Evolutionary conservation across 1,139 yeast species (phyloP).

Genomic region (Spencermartinsiella ligniputridi): DNA sequence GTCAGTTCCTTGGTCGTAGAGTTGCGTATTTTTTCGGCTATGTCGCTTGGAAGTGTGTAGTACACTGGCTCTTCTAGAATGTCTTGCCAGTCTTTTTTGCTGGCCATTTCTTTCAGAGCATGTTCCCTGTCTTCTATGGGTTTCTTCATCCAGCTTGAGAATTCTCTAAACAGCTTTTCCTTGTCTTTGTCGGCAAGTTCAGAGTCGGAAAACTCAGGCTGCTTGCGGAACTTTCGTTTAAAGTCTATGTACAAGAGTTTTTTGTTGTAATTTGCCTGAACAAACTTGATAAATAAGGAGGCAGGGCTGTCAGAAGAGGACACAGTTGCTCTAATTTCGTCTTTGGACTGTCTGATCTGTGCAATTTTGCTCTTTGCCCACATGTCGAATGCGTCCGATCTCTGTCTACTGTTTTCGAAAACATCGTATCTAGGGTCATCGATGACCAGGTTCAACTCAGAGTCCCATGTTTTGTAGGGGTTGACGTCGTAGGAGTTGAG

Average conservation of each 20-base stretch:
- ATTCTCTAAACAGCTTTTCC: slow-evolving; percentile 40
- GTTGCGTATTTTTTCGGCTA: background rate
- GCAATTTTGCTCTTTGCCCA: slow-evolving; percentile 36
- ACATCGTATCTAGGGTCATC: slow-evolving; percentile 39
- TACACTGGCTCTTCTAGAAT: slow-evolving; percentile 12
- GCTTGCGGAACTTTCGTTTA: slow-evolving; percentile 38
- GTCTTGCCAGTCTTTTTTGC: background rate
- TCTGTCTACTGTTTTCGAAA: slow-evolving; percentile 34
- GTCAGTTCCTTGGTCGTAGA: slow-evolving; percentile 1
- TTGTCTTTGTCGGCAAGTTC: slow-evolving; percentile 37
- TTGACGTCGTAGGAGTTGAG: slow-evolving; percentile 33
- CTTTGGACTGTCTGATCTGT: slow-evolving; percentile 3
- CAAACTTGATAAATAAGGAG: slow-evolving; percentile 32
- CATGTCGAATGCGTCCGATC: slow-evolving; percentile 39
- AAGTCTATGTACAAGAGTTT: slow-evolving; percentile 43
- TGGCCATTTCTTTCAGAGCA: slow-evolving; percentile 5
- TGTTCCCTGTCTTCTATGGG: slow-evolving; percentile 11
- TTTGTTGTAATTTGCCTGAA: slow-evolving; percentile 32
- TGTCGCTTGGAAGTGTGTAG: slow-evolving; percentile 7
- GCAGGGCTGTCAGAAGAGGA: slow-evolving; percentile 13
- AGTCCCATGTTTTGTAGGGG: slow-evolving; percentile 46
- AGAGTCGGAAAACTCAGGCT: slow-evolving; percentile 28
- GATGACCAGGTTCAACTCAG: slow-evolving; percentile 39
- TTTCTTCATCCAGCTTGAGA: slow-evolving; percentile 17
- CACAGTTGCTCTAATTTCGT: background rate